A percentile compares a stretch with the other conserved stretches of the same genome.
These are phyloP conservation scores for Penicillium coprophilum DNA, from an alignment of 495 filamentous ascomycete genomes.

Conservation along the genomic window DNA sequence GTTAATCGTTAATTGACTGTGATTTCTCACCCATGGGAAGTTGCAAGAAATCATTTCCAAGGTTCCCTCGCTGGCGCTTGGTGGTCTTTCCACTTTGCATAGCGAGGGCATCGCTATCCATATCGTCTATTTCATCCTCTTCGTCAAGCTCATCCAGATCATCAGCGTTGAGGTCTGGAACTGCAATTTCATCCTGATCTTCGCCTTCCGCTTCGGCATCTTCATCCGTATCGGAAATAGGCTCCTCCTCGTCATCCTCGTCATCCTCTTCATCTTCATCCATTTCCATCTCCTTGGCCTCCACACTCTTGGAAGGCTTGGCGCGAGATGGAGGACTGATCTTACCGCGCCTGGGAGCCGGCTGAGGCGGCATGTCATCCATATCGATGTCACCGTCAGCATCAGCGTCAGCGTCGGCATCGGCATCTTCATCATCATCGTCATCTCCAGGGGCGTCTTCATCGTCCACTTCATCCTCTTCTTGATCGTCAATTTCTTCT, in stretches of 20 bases:
- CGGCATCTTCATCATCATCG: slow-evolving; percentile 57
- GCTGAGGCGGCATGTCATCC: slow-evolving; percentile 51
- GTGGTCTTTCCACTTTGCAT: slow-evolving; percentile 79
- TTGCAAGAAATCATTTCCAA: slow-evolving; percentile 73
- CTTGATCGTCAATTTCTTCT: slow-evolving; percentile 55
- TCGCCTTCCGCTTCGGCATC: slow-evolving; percentile 54
- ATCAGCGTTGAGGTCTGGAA: slow-evolving; percentile 39
- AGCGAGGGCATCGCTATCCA: slow-evolving; percentile 62
- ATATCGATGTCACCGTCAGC: slow-evolving; percentile 58
- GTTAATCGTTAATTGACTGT: background rate
- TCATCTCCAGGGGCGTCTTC: slow-evolving; percentile 60
- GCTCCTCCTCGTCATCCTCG: slow-evolving; percentile 58
- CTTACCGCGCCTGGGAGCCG: slow-evolving; percentile 37
- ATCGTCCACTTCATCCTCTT: slow-evolving; percentile 59
- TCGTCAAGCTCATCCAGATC: slow-evolving; percentile 53
- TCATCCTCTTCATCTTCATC: slow-evolving; percentile 48
- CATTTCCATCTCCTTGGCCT: slow-evolving; percentile 60
- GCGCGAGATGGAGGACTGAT: slow-evolving; percentile 31
- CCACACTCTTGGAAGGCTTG: slow-evolving; percentile 51
- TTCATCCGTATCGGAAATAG: slow-evolving; percentile 47
- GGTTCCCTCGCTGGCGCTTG: slow-evolving; percentile 75
- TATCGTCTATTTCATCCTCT: slow-evolving; percentile 57
- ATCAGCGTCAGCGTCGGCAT: slow-evolving; percentile 47
- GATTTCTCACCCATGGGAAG: slow-evolving; percentile 70
- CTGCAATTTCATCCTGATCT: slow-evolving; percentile 48